A percentile compares a stretch with the other conserved stretches of the same genome.
phyloP scores from a whole-genome alignment of 176 grass and related monocot species.

The Dendrocalamus sinicus region DNA sequence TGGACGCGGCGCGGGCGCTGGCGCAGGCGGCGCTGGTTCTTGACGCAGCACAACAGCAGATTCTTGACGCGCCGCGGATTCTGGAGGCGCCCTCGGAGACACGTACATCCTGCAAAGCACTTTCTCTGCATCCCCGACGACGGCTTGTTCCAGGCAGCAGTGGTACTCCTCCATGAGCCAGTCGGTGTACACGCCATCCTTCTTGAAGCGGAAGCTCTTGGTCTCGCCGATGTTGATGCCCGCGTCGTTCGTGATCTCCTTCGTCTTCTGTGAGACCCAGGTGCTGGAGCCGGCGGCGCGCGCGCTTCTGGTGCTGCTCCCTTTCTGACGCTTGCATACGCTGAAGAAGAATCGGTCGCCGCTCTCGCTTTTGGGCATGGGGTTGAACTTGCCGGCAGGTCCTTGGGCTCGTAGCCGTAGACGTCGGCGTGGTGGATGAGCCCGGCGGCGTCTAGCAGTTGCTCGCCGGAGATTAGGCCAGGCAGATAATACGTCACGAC shows the following conservation, averaged over 20 bases:
- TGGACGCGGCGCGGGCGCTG: too few relatives aligned
- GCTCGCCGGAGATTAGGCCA: too few relatives aligned
- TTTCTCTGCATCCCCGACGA: neutral
- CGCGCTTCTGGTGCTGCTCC: neutral
- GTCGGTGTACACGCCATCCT: neutral
- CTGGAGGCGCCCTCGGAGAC: neutral
- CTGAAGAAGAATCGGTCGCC: conserved; percentile 37
- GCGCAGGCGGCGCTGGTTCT: neutral
- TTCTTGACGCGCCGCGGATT: neutral
- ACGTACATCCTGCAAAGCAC: conserved; percentile 42
- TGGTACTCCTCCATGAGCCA: neutral
- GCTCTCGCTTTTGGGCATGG: neutral
- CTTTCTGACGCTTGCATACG: neutral
- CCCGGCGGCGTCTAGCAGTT: too few relatives aligned
- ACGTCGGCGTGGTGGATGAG: neutral
- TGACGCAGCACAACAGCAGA: neutral
- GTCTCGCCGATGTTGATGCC: neutral
- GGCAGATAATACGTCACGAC: too few relatives aligned
- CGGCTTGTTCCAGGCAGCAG: neutral
- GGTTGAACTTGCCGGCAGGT: neutral
- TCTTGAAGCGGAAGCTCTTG: conserved; percentile 11
- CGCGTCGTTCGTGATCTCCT: neutral
- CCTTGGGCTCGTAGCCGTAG: conserved; percentile 1
- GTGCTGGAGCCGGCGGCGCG: neutral
- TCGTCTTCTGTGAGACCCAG: neutral